Evolutionary conservation across 306 rosid species (phyloP), one percentile per base, ranked within the genome.

Genomic region (Medicago lupulina): DNA sequence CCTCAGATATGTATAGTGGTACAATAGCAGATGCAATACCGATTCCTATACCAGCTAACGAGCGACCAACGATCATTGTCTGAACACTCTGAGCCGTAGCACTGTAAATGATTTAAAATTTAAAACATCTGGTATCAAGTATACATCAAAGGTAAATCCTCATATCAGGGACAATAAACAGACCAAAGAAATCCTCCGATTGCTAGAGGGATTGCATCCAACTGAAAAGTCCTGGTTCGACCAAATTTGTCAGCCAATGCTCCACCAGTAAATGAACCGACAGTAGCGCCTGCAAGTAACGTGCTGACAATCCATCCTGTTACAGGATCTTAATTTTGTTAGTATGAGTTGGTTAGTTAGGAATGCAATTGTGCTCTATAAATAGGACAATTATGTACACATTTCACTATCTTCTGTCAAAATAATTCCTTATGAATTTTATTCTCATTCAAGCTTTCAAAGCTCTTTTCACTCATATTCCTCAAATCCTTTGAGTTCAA

Each of bases 1-100:
- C 98, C 97, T 94, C 98, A 62, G 98, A 94, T 80, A 91, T 94
- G 85, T 94, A 94, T 15, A 94, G 89, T 57, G 98, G 98, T 50
- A 94, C 98, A 28, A 94, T 82, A n/a, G 98, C 91, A 44, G 98
- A 94, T 55, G 97, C 82, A 75, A 94, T 89, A 38, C 98, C 98
- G 34, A 94, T 94, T 43, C 98, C 98, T 51, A 94, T 85, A 36
- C 98, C 98, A 71, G 97, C 92, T 77, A 94, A 88, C 73, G 86
- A 71, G 70, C 97, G 97, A 38, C 98, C 98, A 64, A 91, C 68
- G 65, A 94, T 91, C 91, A 94, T 89, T 51, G 89, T 83, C 68
- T 91, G 91, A 71, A 94, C 96, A 85, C 91, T 91, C 85, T 87
- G 93, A 58, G 98, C 92, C 0, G 93, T 87, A 47, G 94, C 92